Conservation (phyloP, 2,329 filamentous ascomycete genomes). For the Ophiostoma populinum region DNA sequence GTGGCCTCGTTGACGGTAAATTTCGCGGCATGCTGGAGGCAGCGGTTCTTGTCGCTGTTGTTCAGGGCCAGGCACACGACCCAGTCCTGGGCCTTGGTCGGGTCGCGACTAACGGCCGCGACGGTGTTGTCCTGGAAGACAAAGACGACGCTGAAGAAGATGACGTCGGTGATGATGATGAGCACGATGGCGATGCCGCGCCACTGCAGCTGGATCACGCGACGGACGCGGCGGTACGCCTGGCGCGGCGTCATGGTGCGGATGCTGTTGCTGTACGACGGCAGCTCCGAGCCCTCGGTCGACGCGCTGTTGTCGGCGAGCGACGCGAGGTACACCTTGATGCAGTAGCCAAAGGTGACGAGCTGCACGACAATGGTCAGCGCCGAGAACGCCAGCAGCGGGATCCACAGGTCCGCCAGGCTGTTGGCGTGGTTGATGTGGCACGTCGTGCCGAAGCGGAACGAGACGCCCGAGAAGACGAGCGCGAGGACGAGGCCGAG, state of each 20-base stretch:
- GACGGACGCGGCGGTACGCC: conserved; percentile 70
- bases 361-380: conserved; percentile 67
- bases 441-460: conserved; percentile 79
- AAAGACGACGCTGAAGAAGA: conserved; percentile 87
- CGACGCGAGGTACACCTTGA: conserved; percentile 83
- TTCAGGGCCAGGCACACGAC: conserved; percentile 48
- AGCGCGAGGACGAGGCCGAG: conserved; percentile 61
- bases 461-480: conserved; percentile 78
- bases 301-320: conserved; percentile 55
- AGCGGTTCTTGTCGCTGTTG: conserved; percentile 45
- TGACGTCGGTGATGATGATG: conserved; percentile 77
- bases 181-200: conserved; percentile 78
- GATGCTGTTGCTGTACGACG: conserved; percentile 59
- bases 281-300: conserved; percentile 54
- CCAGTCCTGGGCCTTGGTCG: conserved; percentile 43
- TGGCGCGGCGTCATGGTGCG: conserved; percentile 66
- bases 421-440: conserved; percentile 87
- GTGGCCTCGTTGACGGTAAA: conserved; percentile 61
- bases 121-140: conserved; percentile 69
- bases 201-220: conserved; percentile 87
- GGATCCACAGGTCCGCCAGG: conserved; percentile 77
- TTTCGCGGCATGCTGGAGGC: conserved; percentile 38
- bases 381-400: conserved; percentile 61
- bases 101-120: conserved; percentile 36
- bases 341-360: conserved; percentile 76